These are phyloP conservation scores for Phytophthora meadii DNA, from an alignment of 352 stramenopile species.

Conservation along the genomic window DNA sequence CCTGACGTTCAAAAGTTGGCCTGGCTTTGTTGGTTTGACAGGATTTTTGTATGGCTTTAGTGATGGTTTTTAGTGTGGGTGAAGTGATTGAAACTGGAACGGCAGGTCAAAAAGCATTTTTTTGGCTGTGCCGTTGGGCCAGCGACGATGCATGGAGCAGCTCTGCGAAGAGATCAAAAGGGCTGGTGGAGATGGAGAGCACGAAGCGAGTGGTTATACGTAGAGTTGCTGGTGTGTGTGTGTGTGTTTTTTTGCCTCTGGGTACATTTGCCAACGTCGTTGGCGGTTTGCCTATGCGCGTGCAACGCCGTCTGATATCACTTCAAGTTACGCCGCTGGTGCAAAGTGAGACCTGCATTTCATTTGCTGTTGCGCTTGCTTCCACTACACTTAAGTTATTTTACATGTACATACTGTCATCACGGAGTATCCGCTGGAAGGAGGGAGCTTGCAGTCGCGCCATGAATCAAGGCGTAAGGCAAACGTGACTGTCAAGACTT, in stretches of 20 bases:
- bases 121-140: background rate
- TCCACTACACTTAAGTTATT: too few relatives aligned
- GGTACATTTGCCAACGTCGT: slow-evolving; percentile 2
- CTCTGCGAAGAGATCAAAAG: background rate
- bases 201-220: background rate
- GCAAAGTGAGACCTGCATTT: too few relatives aligned
- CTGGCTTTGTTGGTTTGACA: slow-evolving; percentile 8
- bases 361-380: background rate
- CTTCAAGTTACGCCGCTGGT: background rate
- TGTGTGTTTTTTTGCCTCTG: background rate
- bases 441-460: too few relatives aligned
- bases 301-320: slow-evolving; percentile 1
- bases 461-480: too few relatives aligned
- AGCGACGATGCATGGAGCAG: slow-evolving; percentile 8
- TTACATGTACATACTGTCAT: background rate
- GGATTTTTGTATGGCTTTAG: slow-evolving; percentile 7
- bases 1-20: background rate
- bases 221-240: background rate
- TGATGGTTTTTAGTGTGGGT: background rate
- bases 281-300: background rate
- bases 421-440: too few relatives aligned
- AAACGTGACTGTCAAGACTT: too few relatives aligned
- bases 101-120: background rate
- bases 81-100: background rate
- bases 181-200: background rate